Conservation (phyloP, 768 basidiomycete species). For the Rhodosporidiobolus odoratus region DNA sequence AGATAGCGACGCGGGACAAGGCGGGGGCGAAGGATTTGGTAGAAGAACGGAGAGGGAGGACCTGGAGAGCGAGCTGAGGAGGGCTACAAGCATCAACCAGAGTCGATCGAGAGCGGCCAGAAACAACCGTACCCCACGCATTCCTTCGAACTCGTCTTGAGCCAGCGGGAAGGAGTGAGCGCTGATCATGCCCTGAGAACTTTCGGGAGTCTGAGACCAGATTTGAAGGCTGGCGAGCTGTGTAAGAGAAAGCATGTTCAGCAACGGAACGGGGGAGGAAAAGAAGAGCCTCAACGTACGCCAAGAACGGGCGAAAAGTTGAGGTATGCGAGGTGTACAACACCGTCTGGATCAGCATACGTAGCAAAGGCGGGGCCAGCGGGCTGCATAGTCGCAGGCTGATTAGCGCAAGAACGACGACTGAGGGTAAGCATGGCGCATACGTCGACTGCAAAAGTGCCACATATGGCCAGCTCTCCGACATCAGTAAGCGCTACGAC, state of each 20-base stretch:
- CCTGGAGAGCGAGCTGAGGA: constrained; percentile 3
- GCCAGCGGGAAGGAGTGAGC: neutral
- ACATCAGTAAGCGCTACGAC: neutral
- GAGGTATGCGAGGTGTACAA: neutral
- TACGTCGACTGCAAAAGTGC: neutral
- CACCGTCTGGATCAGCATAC: neutral
- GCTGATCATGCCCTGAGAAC: neutral
- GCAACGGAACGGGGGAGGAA: neutral
- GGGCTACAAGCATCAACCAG: neutral
- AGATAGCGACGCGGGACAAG: neutral
- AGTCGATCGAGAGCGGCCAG: neutral
- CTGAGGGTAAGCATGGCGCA: neutral
- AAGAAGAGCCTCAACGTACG: neutral
- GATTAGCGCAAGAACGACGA: neutral
- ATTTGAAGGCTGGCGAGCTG: neutral
- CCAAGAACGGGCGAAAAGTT: neutral
- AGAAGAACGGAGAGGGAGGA: neutral
- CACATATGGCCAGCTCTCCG: neutral
- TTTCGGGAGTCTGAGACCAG: neutral
- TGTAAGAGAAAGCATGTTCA: neutral
- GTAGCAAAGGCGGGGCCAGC: neutral
- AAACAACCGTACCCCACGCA: neutral
- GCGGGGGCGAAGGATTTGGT: neutral
- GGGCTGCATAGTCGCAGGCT: neutral
- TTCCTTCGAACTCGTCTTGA: neutral